These are phyloP conservation scores for Drechslerella dactyloides DNA, from an alignment of 2,329 filamentous ascomycete species.

Conservation along the genomic window DNA sequence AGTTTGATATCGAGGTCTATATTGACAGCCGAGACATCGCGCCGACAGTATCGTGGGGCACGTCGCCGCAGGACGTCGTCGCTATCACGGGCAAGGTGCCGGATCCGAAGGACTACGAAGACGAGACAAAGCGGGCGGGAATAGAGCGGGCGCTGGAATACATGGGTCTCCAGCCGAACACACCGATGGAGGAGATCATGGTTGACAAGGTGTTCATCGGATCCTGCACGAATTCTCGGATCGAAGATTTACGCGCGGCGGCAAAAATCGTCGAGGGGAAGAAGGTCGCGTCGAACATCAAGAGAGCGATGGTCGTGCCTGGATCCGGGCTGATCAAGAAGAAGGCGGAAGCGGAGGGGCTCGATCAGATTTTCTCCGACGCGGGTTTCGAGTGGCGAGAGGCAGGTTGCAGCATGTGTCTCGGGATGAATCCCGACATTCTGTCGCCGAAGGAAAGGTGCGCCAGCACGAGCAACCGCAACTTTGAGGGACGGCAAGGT, in stretches of 20 bases:
- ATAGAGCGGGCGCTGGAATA: conserved; percentile 87
- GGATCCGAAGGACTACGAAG: conserved; percentile 82
- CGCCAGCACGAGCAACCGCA: conserved; percentile 93
- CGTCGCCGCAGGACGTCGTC: conserved; percentile 93
- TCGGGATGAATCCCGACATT: conserved; percentile 99
- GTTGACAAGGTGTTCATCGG: conserved; percentile 98
- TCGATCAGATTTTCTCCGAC: conserved; percentile 88
- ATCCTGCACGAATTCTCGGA: conserved; percentile 95
- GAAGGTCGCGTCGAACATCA: conserved; percentile 85
- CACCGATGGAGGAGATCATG: conserved; percentile 85
- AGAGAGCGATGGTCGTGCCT: conserved; percentile 93
- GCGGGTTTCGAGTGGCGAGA: conserved; percentile 98
- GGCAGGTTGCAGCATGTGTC: conserved; percentile 97
- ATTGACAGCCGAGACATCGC: conserved; percentile 92
- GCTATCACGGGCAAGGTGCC: conserved; percentile 91
- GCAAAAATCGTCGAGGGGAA: conserved; percentile 84
- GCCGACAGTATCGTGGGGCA: conserved; percentile 95
- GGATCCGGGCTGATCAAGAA: conserved; percentile 93
- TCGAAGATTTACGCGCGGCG: conserved; percentile 90
- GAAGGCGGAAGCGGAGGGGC: conserved; percentile 86
- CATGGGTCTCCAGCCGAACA: conserved; percentile 89
- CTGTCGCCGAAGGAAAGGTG: conserved; percentile 89
- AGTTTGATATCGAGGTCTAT: conserved; percentile 86
- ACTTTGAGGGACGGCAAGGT: conserved; percentile 96
- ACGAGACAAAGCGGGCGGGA: conserved; percentile 77